phyloP scores from a whole-genome alignment of 768 basidiomycete genomes.

The Steccherinum ochraceum region DNA sequence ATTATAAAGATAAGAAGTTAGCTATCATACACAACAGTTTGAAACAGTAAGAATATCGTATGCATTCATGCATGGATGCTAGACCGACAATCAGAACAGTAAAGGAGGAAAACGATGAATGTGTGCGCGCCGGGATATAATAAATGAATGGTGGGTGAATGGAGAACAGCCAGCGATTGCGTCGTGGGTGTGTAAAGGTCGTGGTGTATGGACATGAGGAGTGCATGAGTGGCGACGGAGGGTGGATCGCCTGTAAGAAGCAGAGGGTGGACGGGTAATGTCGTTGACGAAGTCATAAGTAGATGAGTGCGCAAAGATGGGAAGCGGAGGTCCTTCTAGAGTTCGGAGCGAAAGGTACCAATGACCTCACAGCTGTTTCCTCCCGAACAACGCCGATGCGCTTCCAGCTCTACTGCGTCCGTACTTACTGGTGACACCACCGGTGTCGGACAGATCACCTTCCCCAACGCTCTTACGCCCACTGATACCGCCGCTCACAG shows the following conservation, averaged over 20 bases:
- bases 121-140: too few relatives aligned
- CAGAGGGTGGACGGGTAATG: neutral
- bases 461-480: conserved; percentile 22
- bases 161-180: too few relatives aligned
- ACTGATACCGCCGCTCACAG: conserved; percentile 10
- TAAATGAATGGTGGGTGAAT: too few relatives aligned
- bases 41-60: too few relatives aligned
- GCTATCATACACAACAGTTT: neutral
- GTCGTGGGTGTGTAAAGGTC: too few relatives aligned
- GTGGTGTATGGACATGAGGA: too few relatives aligned
- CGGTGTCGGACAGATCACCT: conserved; percentile 9
- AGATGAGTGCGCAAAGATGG: neutral
- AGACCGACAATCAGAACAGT: too few relatives aligned
- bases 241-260: neutral
- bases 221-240: neutral
- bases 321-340: neutral
- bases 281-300: neutral
- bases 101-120: too few relatives aligned
- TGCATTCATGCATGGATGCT: too few relatives aligned
- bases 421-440: conserved; percentile 17
- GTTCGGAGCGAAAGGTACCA: too few relatives aligned
- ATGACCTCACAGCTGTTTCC: neutral
- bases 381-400: conserved; percentile 7
- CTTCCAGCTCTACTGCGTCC: conserved; percentile 16
- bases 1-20: neutral